Base-by-base conservation (phyloP, 2,329 filamentous ascomycete genomes). In the Aphanocladium album region DNA sequence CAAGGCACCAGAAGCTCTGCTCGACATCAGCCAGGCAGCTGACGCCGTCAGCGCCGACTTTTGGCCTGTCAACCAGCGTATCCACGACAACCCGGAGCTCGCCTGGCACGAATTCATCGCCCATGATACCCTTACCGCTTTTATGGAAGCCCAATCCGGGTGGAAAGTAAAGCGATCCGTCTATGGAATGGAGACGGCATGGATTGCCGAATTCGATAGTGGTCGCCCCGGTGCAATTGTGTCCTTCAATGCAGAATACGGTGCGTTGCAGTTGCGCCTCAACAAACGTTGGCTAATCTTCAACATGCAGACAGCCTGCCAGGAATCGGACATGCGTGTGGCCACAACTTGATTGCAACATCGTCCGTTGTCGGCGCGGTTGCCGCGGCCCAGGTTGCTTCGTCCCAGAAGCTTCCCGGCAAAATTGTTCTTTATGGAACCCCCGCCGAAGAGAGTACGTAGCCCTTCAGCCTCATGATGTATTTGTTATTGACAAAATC, bases 331-430 rank as follows among this genome's bases (percentile, higher is more conserved):
- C 80, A 83, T 64, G 79, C 80, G 8, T 84, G 81, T 60, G 81
- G 82, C 4, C 81, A 83, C 69, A 83, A 83, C 63, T 73, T 83
- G 41, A 83, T 83, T 58, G 79, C 80, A 5, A 78, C 74, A 0
- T 75, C 78, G 2, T 80, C 79, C 0, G 68, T 82, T 11, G 74
- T 78, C 1, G 79, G 71, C 2, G 79, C 75, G 25, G 64, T 84
- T 2, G 80, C 79, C 2, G 74, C 80, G 0, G 79, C 78, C 0
- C 70, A 77, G 30, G 68, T 78, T 2, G 70, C 83, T 60, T 73
- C 70, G 23, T 66, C 73, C 16, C 71, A 76, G 45, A 65, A 68
- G 2, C 69, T 83, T 3, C 67, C 74, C 0, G 79, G 79, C 7
- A 77, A 75, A 54, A 68, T 80, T 30, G 70, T 78, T 9, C 67